phyloP scores from a whole-genome alignment of 441 rosid species.

The Jatropha multifida region DNA sequence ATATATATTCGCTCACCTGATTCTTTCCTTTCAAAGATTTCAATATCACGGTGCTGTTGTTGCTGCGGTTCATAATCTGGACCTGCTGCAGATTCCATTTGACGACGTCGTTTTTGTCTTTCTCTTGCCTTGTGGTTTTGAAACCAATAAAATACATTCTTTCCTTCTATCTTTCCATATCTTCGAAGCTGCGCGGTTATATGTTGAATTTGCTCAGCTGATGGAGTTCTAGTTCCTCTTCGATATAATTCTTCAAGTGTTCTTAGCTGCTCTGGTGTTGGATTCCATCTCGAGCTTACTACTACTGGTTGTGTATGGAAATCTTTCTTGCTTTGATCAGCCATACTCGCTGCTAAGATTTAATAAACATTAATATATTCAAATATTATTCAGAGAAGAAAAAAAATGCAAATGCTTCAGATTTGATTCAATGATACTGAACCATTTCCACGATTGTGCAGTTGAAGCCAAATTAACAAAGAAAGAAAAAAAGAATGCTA shows the following conservation, averaged over 20 bases:
- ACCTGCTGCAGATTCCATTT: slow-evolving; percentile 52
- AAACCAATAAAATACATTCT: slow-evolving; percentile 97
- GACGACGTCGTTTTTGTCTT: slow-evolving; percentile 86
- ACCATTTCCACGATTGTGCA: no score
- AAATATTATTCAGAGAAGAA: no score
- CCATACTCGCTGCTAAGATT: slow-evolving; percentile 30
- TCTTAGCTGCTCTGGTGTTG: slow-evolving; percentile 88
- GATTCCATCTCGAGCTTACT: slow-evolving; percentile 96
- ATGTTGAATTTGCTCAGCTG: slow-evolving; percentile 91
- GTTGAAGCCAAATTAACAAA: no score
- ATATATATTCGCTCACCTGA: slow-evolving; percentile 35
- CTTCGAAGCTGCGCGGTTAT: slow-evolving; percentile 81
- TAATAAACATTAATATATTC: no score
- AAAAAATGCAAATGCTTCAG: no score
- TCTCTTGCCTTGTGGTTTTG: slow-evolving; percentile 98
- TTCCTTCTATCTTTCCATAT: slow-evolving; percentile 96
- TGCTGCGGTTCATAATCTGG: slow-evolving; percentile 25
- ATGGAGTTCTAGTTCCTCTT: slow-evolving; percentile 84
- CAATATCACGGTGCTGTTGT: slow-evolving; percentile 22
- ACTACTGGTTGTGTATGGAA: slow-evolving; percentile 52
- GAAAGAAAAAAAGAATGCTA: no score
- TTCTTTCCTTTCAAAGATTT: slow-evolving; percentile 53
- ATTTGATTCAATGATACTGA: no score
- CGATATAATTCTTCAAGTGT: slow-evolving; percentile 84
- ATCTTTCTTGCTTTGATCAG: slow-evolving; percentile 71